Conservation (phyloP, 2,329 filamentous ascomycete species). For the Coniochaeta sp. region DNA sequence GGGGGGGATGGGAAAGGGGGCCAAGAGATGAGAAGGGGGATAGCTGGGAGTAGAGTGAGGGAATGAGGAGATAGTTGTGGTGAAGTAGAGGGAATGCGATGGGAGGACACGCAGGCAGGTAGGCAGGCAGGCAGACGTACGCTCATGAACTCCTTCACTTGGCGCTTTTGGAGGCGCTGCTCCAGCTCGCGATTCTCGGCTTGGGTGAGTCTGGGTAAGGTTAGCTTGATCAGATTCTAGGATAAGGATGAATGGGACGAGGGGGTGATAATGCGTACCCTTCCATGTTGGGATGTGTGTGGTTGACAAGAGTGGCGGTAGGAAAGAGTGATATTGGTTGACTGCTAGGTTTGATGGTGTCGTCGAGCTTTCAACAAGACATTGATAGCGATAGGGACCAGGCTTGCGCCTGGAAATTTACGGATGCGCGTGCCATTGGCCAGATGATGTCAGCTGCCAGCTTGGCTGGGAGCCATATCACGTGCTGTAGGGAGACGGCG, state of each 20-base stretch:
- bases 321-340: not conserved
- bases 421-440: not conserved
- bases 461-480: not conserved
- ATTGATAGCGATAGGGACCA: not conserved
- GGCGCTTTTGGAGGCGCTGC: conserved; percentile 91
- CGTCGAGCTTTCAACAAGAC: not conserved
- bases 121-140: conserved; percentile 48
- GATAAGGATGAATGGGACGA: too few species aligned
- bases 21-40: not conserved
- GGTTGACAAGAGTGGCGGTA: not conserved
- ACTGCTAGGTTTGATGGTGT: not conserved
- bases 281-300: not conserved
- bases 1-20: conserved; percentile 17
- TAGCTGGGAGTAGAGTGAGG: too few species aligned
- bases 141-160: conserved; percentile 98
- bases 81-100: too few species aligned
- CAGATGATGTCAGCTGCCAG: not conserved
- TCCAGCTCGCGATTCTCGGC: conserved; percentile 90
- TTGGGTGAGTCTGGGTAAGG: conserved; percentile 50
- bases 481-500: too few species aligned
- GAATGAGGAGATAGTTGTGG: too few species aligned
- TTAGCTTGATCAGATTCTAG: not conserved
- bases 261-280: not conserved
- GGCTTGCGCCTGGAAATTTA: not conserved
- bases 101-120: not conserved